Conservation (phyloP, 1,284 basidiomycete genomes). For the Cystobasidium slooffiae region DNA sequence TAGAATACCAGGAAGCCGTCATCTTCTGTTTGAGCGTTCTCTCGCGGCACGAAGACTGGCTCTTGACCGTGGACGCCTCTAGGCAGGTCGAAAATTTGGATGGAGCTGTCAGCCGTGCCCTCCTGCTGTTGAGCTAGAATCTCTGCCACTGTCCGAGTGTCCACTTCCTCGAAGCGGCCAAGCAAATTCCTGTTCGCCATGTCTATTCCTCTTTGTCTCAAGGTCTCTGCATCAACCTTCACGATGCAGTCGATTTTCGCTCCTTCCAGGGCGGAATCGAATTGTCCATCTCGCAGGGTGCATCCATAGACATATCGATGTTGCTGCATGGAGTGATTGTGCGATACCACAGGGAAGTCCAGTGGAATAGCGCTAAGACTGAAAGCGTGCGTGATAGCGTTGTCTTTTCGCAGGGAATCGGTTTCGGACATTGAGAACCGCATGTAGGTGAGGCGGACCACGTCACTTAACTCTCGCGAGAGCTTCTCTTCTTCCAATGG, state of each 20-base stretch:
- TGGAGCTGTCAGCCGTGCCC: constrained; percentile 42
- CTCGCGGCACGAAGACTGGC: constrained; percentile 58
- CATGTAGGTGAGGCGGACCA: constrained; percentile 61
- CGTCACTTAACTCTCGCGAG: constrained; percentile 58
- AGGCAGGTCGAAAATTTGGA: constrained; percentile 60
- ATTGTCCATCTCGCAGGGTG: constrained; percentile 57
- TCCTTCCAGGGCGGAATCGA: constrained; percentile 61
- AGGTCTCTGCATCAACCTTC: constrained; percentile 58
- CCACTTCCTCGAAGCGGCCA: constrained; percentile 54
- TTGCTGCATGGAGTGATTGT: constrained; percentile 55
- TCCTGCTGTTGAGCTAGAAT: constrained; percentile 54
- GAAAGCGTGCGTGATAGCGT: constrained; percentile 57
- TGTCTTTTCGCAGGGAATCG: constrained; percentile 37
- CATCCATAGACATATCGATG: constrained; percentile 60
- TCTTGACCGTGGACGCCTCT: constrained; percentile 60
- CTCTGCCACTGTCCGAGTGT: constrained; percentile 56
- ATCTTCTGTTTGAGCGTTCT: constrained; percentile 56
- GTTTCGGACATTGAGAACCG: constrained; percentile 54
- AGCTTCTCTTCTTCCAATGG: constrained; percentile 50
- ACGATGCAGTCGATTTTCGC: constrained; percentile 62
- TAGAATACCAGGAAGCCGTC: constrained; percentile 62
- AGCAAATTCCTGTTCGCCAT: constrained; percentile 50
- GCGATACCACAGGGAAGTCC: constrained; percentile 60
- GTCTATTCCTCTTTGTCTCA: constrained; percentile 55
- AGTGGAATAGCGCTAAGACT: constrained; percentile 61